A percentile compares a stretch with the other conserved stretches of the same genome.
Conservation (phyloP, 306 rosid genomes). For the Vigna radiata region DNA sequence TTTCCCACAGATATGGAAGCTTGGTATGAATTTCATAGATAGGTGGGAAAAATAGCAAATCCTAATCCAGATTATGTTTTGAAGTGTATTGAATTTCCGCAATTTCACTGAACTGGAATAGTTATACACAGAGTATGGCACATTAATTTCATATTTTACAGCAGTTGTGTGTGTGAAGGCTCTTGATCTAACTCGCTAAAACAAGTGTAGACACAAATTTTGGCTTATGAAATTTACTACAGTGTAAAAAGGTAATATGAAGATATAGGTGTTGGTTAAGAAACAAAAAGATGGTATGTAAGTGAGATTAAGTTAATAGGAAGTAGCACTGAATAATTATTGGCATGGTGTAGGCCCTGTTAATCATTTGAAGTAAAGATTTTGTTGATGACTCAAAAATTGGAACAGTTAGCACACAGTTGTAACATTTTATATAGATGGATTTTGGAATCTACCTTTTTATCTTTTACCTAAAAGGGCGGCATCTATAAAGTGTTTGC, state of each 20-base stretch:
- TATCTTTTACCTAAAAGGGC: constrained; percentile 41
- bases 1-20: constrained; percentile 24
- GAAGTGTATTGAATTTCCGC: constrained; percentile 12
- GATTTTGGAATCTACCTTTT: constrained; percentile 40
- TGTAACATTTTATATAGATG: constrained; percentile 33
- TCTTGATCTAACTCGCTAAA: neutral
- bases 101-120: constrained; percentile 17
- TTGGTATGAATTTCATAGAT: constrained; percentile 20
- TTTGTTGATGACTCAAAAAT: constrained; percentile 41
- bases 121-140: neutral
- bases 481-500: constrained; percentile 34
- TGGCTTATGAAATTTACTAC: neutral
- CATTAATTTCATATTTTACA: neutral
- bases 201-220: neutral
- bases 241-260: neutral
- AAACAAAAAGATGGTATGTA: neutral
- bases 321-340: constrained; percentile 46
- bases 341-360: constrained; percentile 56
- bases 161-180: neutral
- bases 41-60: constrained; percentile 18
- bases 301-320: constrained; percentile 40
- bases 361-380: constrained; percentile 82
- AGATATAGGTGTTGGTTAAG: neutral
- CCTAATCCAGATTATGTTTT: constrained; percentile 11
- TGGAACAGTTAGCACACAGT: constrained; percentile 38